A percentile compares a stretch with the other conserved stretches of the same genome.
Conservation (phyloP, 148 eudicot species). For the Tetragonia tetragonoides region DNA sequence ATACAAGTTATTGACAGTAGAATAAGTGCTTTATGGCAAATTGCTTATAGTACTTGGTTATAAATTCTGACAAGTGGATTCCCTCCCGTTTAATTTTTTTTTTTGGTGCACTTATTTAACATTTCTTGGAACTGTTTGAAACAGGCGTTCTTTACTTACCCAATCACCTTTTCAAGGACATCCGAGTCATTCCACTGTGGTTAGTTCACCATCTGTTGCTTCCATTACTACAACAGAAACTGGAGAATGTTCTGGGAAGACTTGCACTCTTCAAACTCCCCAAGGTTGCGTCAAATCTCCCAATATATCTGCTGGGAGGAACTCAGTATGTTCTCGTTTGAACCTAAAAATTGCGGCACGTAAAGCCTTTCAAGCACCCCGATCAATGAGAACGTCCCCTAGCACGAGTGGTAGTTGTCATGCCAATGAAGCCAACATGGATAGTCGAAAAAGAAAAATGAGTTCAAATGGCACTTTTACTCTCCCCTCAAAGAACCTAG, state of each 20-base stretch:
- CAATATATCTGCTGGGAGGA: conserved; percentile 29
- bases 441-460: conserved; percentile 49
- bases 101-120: neutral
- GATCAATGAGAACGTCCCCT: conserved; percentile 17
- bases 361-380: too few species aligned
- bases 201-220: conserved; percentile 44
- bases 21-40: neutral
- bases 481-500: conserved; percentile 57
- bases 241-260: conserved; percentile 36
- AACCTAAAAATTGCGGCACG: conserved; percentile 7
- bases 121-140: neutral
- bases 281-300: conserved; percentile 32
- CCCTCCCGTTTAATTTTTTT: too few species aligned
- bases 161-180: conserved; percentile 66
- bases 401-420: conserved; percentile 28
- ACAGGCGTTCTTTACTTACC: conserved; percentile 89
- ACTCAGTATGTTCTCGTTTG: conserved; percentile 29
- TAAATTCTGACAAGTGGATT: too few species aligned
- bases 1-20: neutral
- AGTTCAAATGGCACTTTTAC: conserved; percentile 29
- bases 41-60: too few species aligned
- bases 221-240: conserved; percentile 36
- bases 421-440: conserved; percentile 21
- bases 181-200: conserved; percentile 25
- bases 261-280: conserved; percentile 32